Conservation (phyloP, 2,329 filamentous ascomycete species). For the Helicocarpus griseus region DNA sequence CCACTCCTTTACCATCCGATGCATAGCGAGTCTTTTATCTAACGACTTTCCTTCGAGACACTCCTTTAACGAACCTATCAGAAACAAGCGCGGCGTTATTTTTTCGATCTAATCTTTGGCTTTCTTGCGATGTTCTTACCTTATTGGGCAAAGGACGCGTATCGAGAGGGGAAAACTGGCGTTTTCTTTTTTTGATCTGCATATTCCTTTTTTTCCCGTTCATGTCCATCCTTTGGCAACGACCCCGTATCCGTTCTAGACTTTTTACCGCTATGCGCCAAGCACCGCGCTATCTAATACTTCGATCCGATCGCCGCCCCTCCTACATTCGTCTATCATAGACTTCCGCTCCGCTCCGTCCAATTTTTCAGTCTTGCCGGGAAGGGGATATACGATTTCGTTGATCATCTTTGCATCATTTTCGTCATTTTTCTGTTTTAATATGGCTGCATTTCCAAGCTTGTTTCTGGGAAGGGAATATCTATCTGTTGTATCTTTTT, state of each 20-base stretch:
- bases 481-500: too few relatives aligned
- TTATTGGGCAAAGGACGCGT: constrained; percentile 8
- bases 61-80: constrained; percentile 19
- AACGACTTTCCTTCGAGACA: constrained; percentile 23
- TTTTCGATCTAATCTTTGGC: constrained; percentile 4
- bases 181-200: neutral
- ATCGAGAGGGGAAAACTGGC: neutral
- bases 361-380: neutral
- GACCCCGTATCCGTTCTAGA: neutral
- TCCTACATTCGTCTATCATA: neutral
- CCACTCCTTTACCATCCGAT: constrained; percentile 14
- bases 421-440: constrained; percentile 5
- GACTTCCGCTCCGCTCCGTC: neutral
- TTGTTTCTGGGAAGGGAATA: constrained; percentile 12
- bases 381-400: too few relatives aligned
- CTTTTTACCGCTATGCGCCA: neutral
- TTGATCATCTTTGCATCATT: neutral
- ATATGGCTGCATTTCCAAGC: constrained; percentile 6
- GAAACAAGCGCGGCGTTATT: constrained; percentile 16
- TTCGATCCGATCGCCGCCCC: neutral
- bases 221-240: neutral
- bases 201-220: constrained; percentile 1
- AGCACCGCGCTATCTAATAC: neutral
- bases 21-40: constrained; percentile 9
- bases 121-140: constrained; percentile 4